Evolutionary conservation across 2,329 filamentous ascomycete genomes (phyloP), one percentile per base, ranked within the genome.

Genomic region (Diplodia mutila): DNA sequence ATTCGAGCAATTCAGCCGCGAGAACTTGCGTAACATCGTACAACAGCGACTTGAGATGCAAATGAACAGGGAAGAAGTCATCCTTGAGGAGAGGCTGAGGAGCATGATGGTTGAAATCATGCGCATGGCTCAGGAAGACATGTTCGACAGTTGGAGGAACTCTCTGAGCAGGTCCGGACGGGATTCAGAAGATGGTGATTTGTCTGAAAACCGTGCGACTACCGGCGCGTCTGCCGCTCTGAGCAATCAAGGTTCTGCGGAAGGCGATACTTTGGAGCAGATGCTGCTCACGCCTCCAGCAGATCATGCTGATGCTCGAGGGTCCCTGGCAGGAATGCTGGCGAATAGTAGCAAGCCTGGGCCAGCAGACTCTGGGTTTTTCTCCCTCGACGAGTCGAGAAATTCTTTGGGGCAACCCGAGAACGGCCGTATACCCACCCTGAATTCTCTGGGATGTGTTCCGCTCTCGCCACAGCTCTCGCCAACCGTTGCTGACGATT

Each of bases 41-140:
- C 32, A 57, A 39, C 29, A 18, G 16, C 16, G 53, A 8, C 53
- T 57, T 11, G 53, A 57, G 14, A 16, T 16, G n/a, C 29, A 57
- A 14, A 57, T 39, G 1, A 32, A 57, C n/a, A 37, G n/a, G 32
- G 53, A 57, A 21, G 18, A 57, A 14, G 23, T 39, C 2, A 57
- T 57, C 9, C 14, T 57, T 4, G 53, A 57, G 27, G 53, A 25
- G 9, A 57, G 53, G 8, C 14, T 57, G n/a, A 57, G 53, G 25
- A 23, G 29, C 32, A 37, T 37, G 53, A 39, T 57, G 32, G 23
- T 37, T n/a, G 53, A 57, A 4, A 25, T 57, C 4, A 39, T 39
- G 32, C 53, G 32, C 29, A 57, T 57, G 53, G 53, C n/a, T 14
- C 53, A 57, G n/a, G 53, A 57, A 39, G 53, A 57, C 11, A 57